Base-by-base conservation (phyloP, 139 green algal species). In the Penium margaritaceum region DNA sequence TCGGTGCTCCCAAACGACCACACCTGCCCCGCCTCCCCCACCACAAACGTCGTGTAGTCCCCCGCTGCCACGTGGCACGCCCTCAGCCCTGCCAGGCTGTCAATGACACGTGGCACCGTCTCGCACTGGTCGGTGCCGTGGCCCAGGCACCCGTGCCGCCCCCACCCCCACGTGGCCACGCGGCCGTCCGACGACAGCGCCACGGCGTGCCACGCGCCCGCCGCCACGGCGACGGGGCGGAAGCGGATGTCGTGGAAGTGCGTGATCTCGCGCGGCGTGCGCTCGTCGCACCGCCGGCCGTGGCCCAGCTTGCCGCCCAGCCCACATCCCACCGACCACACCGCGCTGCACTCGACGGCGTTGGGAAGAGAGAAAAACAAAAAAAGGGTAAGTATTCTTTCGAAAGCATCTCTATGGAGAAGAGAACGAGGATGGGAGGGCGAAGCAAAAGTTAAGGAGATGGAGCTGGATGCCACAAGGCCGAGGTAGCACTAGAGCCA, bases 31-130 rank as follows among this genome's bases (percentile, higher is more conserved):
- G 24, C 67, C 54, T 38, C 55, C 67, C 24, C 41, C 33, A 74
- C 43, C 34, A 74, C 67, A 66, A 74, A 74, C 44, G 67, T 74
- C 21, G 67, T 74, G 67, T 74, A 74, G 38, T 74, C 67, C 27
- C 67, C 68, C 15, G 68, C 68, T 34, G 68, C 27, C 51, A 76
- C 68, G 68, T 76, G 68, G 68, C 44, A 69, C 3, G 60, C 68
- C n/a, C 39, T 43, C 5, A 53, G 17, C 1, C 14, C 41, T 69
- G 32, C 37, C 38, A 73, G 17, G 21, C 65, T 41, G 3, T 73
- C 68, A 5, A 75, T 27, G 19, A 75, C 68, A 32, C 30, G 36
- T 5, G 68, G 68, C 36, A 75, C 12, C 6, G 30, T 27, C 27
- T 75, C 68, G 39, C 34, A 46, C 41, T 47, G 43, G 46, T 75